Base-by-base conservation (phyloP, 2,329 filamentous ascomycete species). In the Fusarium sp. region DNA sequence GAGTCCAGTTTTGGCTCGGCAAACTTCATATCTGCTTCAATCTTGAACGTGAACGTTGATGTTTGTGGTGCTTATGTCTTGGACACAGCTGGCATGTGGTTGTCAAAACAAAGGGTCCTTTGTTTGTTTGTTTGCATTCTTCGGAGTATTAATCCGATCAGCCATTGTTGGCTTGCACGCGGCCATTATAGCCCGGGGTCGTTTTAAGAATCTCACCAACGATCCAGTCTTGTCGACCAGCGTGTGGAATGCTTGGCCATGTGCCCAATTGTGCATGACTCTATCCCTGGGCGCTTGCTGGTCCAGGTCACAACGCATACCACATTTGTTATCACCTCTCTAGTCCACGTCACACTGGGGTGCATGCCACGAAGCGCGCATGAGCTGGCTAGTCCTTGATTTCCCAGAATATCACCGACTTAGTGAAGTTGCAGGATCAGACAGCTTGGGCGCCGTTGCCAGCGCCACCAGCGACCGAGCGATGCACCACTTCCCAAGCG, bases 1-100 rank as follows among this genome's bases (percentile, higher is more conserved):
- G 81, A 83, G 80, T 72, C 79, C 81, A 84, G 79, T 84, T 84
- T 85, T 85, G 83, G 83, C 76, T 79, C 78, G 73, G 78, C 80
- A 67, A 60, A 71, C 65, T 71, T 66, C 25, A 45, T 43, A 50
- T 43, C 20, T 20, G 20, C 25, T 27, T n/a, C 17, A 6, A 17
- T 50, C 15, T 50, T 27, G 3, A 27, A 50, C 9, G 45, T 50
- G 14, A 50, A 30, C 7, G 11, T 35, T 20, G 6, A 14, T 17
- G 11, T 33, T 43, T 20, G 17, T 30, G 15, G 17, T 8, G 15
- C 22, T 12, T 43, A 15, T 56, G 52, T 59, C 60, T 63, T 40
- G n/a, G 50, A 57, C 30, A 7, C 30, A 14, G n/a, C 50, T 52
- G 47, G 61, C 20, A 15, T 47, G 14, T 9, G 35, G 40, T 35